Percentiles rank a stretch among this genome's conserved stretches.
Conservation (phyloP, 2,329 filamentous ascomycete genomes). For the Hyphodiscus sp. region DNA sequence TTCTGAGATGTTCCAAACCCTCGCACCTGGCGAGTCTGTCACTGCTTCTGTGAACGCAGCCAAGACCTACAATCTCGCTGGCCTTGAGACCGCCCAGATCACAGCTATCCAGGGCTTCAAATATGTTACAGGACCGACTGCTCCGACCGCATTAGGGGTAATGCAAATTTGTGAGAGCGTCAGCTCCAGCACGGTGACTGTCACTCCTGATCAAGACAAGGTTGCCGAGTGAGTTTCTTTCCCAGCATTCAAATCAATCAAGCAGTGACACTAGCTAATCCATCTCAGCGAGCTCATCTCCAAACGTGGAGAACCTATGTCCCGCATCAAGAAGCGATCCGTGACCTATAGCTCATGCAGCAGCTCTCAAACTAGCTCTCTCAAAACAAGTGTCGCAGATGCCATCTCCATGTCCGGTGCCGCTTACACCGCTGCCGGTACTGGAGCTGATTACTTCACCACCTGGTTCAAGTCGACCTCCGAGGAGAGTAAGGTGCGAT, state of each 20-base stretch:
- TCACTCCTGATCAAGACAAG: constrained; percentile 18
- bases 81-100: constrained; percentile 13
- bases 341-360: constrained; percentile 17
- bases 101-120: constrained; percentile 22
- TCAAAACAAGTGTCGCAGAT: constrained; percentile 15
- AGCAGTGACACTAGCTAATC: not conserved
- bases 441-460: constrained; percentile 16
- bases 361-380: constrained; percentile 11
- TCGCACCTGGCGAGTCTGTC: constrained; percentile 17
- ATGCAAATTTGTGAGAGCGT: constrained; percentile 10
- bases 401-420: constrained; percentile 17
- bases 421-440: constrained; percentile 19
- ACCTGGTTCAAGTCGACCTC: constrained; percentile 22
- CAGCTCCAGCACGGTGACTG: constrained; percentile 14
- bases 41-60: constrained; percentile 19
- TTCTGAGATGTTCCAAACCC: constrained; percentile 16
- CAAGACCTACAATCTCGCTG: constrained; percentile 19
- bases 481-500: constrained; percentile 12
- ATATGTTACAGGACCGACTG: constrained; percentile 15
- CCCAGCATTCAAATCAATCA: not conserved
- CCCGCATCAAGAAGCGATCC: constrained; percentile 19
- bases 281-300: constrained; percentile 11
- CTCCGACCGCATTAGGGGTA: constrained; percentile 9
- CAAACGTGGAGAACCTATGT: constrained; percentile 7
- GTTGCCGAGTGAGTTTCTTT: constrained; percentile 14